phyloP scores from a whole-genome alignment of 2,329 filamentous ascomycete genomes.

The Phaeosphaeriaceae sp. region DNA sequence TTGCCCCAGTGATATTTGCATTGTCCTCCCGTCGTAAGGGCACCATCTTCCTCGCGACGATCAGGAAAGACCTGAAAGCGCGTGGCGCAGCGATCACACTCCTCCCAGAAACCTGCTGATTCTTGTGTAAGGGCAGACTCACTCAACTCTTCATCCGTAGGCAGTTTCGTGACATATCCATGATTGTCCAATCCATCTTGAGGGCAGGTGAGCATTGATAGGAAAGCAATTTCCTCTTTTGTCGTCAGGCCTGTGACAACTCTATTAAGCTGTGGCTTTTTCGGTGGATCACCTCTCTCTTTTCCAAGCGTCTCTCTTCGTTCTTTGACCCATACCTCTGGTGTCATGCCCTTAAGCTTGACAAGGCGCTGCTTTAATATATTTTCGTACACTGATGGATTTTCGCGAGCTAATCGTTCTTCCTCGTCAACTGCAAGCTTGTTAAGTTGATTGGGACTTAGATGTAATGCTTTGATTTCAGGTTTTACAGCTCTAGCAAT shows the following conservation, averaged over 20 bases:
- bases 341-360: constrained; percentile 75
- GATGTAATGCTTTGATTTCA: constrained; percentile 60
- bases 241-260: constrained; percentile 73
- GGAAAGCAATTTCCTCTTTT: constrained; percentile 63
- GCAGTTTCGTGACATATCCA: constrained; percentile 77
- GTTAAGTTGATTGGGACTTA: constrained; percentile 72
- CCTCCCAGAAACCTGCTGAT: constrained; percentile 77
- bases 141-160: constrained; percentile 69
- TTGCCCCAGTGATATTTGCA: constrained; percentile 86
- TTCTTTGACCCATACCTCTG: constrained; percentile 73
- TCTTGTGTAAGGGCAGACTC: constrained; percentile 69
- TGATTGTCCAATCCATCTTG: constrained; percentile 67
- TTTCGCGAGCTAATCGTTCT: constrained; percentile 72
- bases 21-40: constrained; percentile 75
- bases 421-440: constrained; percentile 77
- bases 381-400: constrained; percentile 77
- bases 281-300: constrained; percentile 35
- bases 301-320: constrained; percentile 46
- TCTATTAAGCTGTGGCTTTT: constrained; percentile 54
- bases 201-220: constrained; percentile 64
- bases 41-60: constrained; percentile 75
- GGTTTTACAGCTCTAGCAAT: constrained; percentile 60
- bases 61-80: constrained; percentile 94
- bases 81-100: constrained; percentile 83
- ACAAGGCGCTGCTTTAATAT: constrained; percentile 82